phyloP scores from a whole-genome alignment of 2,329 filamentous ascomycete genomes.

The Gremmenia infestans region DNA sequence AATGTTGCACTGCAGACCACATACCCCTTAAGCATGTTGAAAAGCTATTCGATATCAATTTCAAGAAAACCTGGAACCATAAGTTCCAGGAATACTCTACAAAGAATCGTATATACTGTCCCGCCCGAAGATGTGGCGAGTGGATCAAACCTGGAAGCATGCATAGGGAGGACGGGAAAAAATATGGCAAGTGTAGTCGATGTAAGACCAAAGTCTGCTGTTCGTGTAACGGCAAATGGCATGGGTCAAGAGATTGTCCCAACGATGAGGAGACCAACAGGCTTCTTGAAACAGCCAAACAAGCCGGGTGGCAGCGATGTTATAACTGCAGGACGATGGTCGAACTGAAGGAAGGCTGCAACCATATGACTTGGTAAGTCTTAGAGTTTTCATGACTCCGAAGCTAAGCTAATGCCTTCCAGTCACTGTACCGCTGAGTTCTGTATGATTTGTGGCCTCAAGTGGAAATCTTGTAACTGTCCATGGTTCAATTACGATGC shows the following conservation, averaged over 20 bases:
- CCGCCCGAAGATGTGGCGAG: conserved; percentile 64
- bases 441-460: conserved; percentile 77
- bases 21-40: conserved; percentile 76
- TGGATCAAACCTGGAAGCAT: conserved; percentile 75
- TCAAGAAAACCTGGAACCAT: conserved; percentile 76
- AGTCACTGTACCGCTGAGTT: conserved; percentile 78
- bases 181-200: conserved; percentile 62
- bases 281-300: conserved; percentile 60
- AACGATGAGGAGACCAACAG: conserved; percentile 61
- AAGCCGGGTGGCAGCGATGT: conserved; percentile 71
- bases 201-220: conserved; percentile 74
- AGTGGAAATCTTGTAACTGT: conserved; percentile 81
- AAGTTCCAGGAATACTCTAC: conserved; percentile 75
- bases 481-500: conserved; percentile 68
- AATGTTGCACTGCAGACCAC: conserved; percentile 68
- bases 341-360: conserved; percentile 76
- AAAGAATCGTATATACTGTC: conserved; percentile 73
- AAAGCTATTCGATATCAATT: conserved; percentile 63
- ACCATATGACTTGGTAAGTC: conserved; percentile 80
- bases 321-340: conserved; percentile 69
- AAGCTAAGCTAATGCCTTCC: conserved; percentile 15
- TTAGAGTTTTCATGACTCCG: background rate
- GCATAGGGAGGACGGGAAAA: conserved; percentile 53
- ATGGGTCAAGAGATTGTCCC: conserved; percentile 64
- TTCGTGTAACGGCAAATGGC: conserved; percentile 69